Base-by-base conservation (phyloP, 495 filamentous ascomycete genomes). In the Filosporella fistucella region DNA sequence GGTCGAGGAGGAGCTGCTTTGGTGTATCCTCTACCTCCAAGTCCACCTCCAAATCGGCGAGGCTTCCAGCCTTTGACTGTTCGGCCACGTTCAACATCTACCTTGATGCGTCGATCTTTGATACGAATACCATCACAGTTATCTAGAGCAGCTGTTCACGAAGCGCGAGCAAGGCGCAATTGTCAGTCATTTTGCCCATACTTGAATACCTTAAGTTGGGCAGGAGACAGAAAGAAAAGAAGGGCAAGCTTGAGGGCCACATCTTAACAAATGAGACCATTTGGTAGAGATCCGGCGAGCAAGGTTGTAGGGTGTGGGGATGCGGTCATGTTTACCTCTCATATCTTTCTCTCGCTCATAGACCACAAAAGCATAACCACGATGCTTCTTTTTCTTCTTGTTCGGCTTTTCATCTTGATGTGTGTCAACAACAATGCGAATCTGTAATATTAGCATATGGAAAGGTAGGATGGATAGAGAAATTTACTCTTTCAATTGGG, bases 261-360 rank as follows among this genome's bases (percentile, higher is more conserved):
- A 58, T 65, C 58, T 67, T 64, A 45, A 51, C 67, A 68, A 64
- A 63, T 52, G 52, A 63, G 47, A 49, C 58, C 56, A 69, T 64
- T 47, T 62, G 37, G 44, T 35, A 23, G 18, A 30, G 58, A n/a
- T 53, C 58, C 56, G 61, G 57, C 66, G 59, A 58, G 60, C 52
- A 62, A 61, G 64, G 61, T 62, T 49, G 59, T 59, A 52, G 47
- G 49, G 60, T 54, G n/a, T 59, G 54, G 59, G 64, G 47, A 55
- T 51, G 47, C 63, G 55, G 52, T 47, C 61, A 45, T 62, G 56
- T 68, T 75, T 95, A 96, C 93, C 91, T 85, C 95, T 96, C 94
- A 98, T 96, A 62, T 98, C 93, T 68, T 91, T 91, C 66, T 97
- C 93, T 60, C 88, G 83, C 68, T 97, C 91, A 64, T 90, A 98